Percentiles rank a stretch among this genome's conserved stretches.
Evolutionary conservation across 768 basidiomycete species (phyloP).

Genomic region (Russula vinacea): DNA sequence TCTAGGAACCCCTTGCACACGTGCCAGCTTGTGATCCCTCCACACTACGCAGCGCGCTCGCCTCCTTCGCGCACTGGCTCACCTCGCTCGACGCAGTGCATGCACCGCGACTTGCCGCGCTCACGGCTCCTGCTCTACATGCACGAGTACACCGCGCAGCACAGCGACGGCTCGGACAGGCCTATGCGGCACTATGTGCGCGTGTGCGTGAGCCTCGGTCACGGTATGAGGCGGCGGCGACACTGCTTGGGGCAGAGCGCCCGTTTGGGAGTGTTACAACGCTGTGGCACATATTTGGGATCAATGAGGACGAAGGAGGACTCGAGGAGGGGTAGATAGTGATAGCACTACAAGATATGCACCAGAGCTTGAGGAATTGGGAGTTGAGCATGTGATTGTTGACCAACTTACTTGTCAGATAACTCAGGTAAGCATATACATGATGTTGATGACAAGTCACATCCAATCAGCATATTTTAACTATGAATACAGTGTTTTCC

Average conservation of each 20-base stretch:
- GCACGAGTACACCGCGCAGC: conserved; percentile 73
- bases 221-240: conserved; percentile 87
- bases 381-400: too few species aligned
- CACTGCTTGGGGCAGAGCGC: conserved; percentile 75
- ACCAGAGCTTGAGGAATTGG: too few species aligned
- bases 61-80: conserved; percentile 79
- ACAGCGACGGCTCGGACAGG: conserved; percentile 59
- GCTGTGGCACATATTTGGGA: conserved; percentile 74
- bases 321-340: not conserved
- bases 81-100: conserved; percentile 77
- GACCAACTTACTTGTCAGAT: too few species aligned
- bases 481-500: too few species aligned
- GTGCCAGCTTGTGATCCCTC: conserved; percentile 63
- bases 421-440: too few species aligned
- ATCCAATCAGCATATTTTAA: too few species aligned
- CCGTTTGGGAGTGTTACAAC: conserved; percentile 77
- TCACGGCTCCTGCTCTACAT: conserved; percentile 65
- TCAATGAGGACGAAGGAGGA: conserved; percentile 41
- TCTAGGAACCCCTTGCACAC: conserved; percentile 71
- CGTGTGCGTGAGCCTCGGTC: conserved; percentile 73
- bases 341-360: too few species aligned
- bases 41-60: conserved; percentile 59
- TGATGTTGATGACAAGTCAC: too few species aligned
- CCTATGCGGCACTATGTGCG: conserved; percentile 73
- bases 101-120: conserved; percentile 71